Percentiles rank a stretch among this genome's conserved stretches.
These are phyloP conservation scores for Podaxis sp. DNA, from an alignment of 768 basidiomycete species.

Conservation along the genomic window DNA sequence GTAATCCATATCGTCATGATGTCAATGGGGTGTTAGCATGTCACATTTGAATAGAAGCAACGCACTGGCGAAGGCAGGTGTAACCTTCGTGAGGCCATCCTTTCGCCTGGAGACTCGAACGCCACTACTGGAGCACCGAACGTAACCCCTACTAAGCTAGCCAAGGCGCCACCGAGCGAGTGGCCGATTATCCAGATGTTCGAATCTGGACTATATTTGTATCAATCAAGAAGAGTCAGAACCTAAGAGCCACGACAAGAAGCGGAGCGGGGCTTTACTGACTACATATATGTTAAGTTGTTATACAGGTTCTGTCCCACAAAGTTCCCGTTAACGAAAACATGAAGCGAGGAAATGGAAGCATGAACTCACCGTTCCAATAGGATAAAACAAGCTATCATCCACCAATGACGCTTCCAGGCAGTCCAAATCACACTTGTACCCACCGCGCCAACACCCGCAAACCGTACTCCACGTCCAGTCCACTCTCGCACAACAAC, in stretches of 20 bases:
- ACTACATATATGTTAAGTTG: constrained; percentile 90
- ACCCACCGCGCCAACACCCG: constrained; percentile 77
- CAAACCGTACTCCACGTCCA: constrained; percentile 96
- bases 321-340: constrained; percentile 7
- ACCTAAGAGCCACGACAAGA: neutral
- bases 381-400: constrained; percentile 86
- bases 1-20: neutral
- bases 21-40: neutral
- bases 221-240: neutral
- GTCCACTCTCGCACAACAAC: constrained; percentile 90
- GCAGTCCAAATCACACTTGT: constrained; percentile 81
- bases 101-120: constrained; percentile 90
- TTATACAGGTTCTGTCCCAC: constrained; percentile 83
- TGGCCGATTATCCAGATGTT: constrained; percentile 88
- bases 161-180: constrained; percentile 70
- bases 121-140: constrained; percentile 88
- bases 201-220: constrained; percentile 57
- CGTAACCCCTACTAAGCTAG: constrained; percentile 80
- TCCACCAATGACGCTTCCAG: constrained; percentile 71
- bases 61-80: constrained; percentile 85
- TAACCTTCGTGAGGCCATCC: constrained; percentile 70
- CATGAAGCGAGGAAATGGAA: neutral
- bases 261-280: constrained; percentile 15
- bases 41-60: neutral
- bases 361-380: constrained; percentile 68